Conservation (phyloP, 139 green algal species). For the Auxenochlorella pyrenoidosa region DNA sequence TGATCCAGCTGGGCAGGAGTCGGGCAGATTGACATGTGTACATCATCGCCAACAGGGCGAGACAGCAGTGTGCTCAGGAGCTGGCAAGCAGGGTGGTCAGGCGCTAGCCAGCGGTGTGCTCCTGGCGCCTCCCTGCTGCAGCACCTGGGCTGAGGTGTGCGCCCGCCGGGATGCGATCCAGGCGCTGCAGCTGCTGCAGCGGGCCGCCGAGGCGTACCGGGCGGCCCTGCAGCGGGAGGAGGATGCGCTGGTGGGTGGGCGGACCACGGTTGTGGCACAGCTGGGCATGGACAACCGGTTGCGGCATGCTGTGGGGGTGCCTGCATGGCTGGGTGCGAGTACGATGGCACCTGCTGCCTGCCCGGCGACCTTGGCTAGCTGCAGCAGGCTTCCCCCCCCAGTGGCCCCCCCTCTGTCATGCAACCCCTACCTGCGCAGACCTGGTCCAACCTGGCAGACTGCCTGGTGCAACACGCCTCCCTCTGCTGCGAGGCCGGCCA, state of each 20-base stretch:
- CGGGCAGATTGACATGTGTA: too few species aligned
- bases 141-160: constrained; percentile 52
- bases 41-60: too few species aligned
- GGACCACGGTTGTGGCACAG: too few species aligned
- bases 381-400: too few species aligned
- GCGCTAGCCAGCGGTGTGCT: too few species aligned
- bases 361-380: too few species aligned
- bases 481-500: constrained; percentile 32
- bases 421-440: constrained; percentile 35
- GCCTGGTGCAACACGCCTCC: constrained; percentile 58
- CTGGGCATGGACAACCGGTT: background rate
- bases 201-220: constrained; percentile 53
- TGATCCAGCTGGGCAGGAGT: too few species aligned
- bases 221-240: constrained; percentile 61
- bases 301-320: too few species aligned
- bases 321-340: too few species aligned
- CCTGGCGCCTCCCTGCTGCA: background rate
- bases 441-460: constrained; percentile 71
- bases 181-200: constrained; percentile 38
- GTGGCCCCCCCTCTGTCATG: background rate
- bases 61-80: too few species aligned
- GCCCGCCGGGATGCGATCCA: background rate
- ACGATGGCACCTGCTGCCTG: too few species aligned
- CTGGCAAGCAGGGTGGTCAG: too few species aligned
- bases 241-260: constrained; percentile 59